Conservation (phyloP, 1,139 yeast species). For the Geotrichum histeridarum region DNA sequence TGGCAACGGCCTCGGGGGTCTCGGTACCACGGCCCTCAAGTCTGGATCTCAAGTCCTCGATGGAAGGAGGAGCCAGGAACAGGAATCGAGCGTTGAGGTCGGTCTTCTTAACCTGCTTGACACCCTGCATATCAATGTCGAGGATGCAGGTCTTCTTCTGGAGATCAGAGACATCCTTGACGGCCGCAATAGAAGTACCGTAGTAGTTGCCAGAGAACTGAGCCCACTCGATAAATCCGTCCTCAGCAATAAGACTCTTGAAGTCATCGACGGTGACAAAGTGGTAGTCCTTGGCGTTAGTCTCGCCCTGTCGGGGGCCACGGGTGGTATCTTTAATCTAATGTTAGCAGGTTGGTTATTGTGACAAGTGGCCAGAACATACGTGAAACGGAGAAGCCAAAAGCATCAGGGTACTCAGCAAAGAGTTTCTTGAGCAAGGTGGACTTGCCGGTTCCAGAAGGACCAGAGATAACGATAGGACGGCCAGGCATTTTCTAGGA, state of each 20-base stretch:
- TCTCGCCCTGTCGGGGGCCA: slow-evolving; percentile 86
- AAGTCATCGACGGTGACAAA: slow-evolving; percentile 76
- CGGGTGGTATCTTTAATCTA: slow-evolving; percentile 73
- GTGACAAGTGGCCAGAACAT: slow-evolving; percentile 21
- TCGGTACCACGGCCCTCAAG: slow-evolving; percentile 91
- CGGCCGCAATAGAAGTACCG: slow-evolving; percentile 87
- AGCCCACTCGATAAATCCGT: slow-evolving; percentile 93
- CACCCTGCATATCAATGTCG: slow-evolving; percentile 99
- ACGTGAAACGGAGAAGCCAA: slow-evolving; percentile 87
- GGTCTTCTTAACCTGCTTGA: slow-evolving; percentile 78
- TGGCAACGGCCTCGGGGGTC: slow-evolving; percentile 72
- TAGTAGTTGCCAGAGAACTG: slow-evolving; percentile 95
- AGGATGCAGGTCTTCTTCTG: slow-evolving; percentile 67
- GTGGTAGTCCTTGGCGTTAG: slow-evolving; percentile 82
- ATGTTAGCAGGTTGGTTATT: slow-evolving; percentile 1
- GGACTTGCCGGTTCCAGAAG: slow-evolving; percentile 93
- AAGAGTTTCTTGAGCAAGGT: slow-evolving; percentile 84
- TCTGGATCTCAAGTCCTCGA: slow-evolving; percentile 68
- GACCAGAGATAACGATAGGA: slow-evolving; percentile 95
- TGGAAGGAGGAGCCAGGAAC: slow-evolving; percentile 88
- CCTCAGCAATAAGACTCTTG: slow-evolving; percentile 63
- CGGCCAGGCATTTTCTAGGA: slow-evolving; percentile 40
- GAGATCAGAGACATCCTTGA: slow-evolving; percentile 58
- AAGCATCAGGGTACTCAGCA: slow-evolving; percentile 80
- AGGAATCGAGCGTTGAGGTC: slow-evolving; percentile 77